Base-by-base conservation (phyloP, 2,329 filamentous ascomycete species). In the Raffaelea arxii region DNA sequence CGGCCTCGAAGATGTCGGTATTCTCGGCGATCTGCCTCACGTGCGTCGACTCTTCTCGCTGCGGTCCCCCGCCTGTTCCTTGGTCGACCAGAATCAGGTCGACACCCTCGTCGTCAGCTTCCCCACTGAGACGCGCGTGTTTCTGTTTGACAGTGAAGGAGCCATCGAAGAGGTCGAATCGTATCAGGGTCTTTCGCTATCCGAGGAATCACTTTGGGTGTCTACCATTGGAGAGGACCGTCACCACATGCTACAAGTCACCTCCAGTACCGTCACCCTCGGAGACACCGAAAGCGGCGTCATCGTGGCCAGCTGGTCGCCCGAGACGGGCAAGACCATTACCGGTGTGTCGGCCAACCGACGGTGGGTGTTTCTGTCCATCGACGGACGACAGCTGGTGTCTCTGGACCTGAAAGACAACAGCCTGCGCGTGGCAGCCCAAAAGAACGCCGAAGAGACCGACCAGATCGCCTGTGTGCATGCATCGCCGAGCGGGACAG, bases 401-500 rank as follows among this genome's bases (percentile, higher is more conserved):
- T 82, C 84, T 5, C 68, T 97, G 41, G 74, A 80, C 53, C 66
- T 90, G 3, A 60, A 64, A 2, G 65, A 75, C 21, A 73, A 78
- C 25, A 16, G 9, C 14, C 65, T 94, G 6, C 65, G 71, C 21
- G 65, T 79, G 21, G 67, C 77, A 4, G 70, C 71, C 5, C 67
- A 77, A 49, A 82, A 83, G 57, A 69, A 78, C 5, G 77, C 87
- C 43, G 71, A 73, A 2, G 67, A 74, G 16, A 71, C 80, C 27
- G 84, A 88, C 53, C 88, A 97, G 61, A 78, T 97, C 27, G 86
- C 92, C 3, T 94, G 90, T 56, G 72, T 97, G 10, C 81, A 91
- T 41, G 74, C 92, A 2, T 80, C 89, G 0, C 69, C 76, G 4
- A 16, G 10, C 10, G n/a, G n/a, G n/a, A n/a, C n/a, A n/a, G 70